Evolutionary conservation across 306 rosid species (phyloP).

Genomic region (Pyrus betulifolia): DNA sequence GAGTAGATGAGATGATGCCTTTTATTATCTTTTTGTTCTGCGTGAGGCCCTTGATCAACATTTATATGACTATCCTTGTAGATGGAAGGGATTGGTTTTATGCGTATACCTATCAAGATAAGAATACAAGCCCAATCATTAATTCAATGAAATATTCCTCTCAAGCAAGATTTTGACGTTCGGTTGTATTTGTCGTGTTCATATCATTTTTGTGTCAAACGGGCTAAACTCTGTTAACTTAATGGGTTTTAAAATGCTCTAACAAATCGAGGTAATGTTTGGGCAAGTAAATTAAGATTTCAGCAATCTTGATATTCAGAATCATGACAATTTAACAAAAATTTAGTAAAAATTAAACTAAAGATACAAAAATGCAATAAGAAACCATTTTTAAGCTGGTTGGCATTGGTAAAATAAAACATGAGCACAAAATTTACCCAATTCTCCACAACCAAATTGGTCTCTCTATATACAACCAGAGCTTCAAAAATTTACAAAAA

Average conservation of each 20-base stretch:
- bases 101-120: too few species aligned
- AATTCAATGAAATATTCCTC: too few species aligned
- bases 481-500: neutral
- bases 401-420: neutral
- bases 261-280: neutral
- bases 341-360: neutral
- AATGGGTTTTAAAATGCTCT: neutral
- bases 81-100: too few species aligned
- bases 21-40: too few species aligned
- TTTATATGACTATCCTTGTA: too few species aligned
- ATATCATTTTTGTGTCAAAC: too few species aligned
- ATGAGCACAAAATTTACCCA: neutral
- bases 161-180: too few species aligned
- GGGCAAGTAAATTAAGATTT: neutral
- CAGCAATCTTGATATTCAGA: neutral
- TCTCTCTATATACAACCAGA: neutral
- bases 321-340: neutral
- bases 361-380: neutral
- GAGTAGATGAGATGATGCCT: too few species aligned
- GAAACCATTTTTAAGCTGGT: neutral
- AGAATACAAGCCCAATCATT: too few species aligned
- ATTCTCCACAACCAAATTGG: neutral
- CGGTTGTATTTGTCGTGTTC: too few species aligned
- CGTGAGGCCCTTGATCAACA: too few species aligned
- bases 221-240: too few species aligned